phyloP scores from a whole-genome alignment of 179 eudicot genomes.

The Carnegiea gigantea region DNA sequence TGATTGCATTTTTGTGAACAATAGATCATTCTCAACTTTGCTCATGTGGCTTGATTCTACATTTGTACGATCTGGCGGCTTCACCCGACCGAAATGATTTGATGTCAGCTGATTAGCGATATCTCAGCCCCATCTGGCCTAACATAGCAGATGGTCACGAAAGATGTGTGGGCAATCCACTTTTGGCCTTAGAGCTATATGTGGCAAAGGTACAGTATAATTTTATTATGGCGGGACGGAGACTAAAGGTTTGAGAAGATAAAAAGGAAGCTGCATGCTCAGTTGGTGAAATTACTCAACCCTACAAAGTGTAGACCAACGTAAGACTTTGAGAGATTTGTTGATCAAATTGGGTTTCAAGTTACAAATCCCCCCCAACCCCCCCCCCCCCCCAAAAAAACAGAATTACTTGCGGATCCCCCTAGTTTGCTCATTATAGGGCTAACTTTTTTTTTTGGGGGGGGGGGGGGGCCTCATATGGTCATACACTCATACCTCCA shows the following conservation, averaged over 20 bases:
- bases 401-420: too few species aligned
- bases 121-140: background rate
- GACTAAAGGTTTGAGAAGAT: background rate
- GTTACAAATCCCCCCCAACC: background rate
- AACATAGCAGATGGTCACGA: background rate
- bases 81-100: background rate
- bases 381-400: too few species aligned
- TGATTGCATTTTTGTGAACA: background rate
- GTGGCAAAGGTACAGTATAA: background rate
- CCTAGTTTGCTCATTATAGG: too few species aligned
- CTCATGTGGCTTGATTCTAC: background rate
- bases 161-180: background rate
- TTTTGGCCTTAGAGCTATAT: background rate
- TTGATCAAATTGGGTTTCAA: background rate
- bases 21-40: background rate
- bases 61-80: background rate
- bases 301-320: background rate
- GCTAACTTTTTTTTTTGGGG: too few species aligned
- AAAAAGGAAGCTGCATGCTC: constrained; percentile 1
- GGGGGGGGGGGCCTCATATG: too few species aligned
- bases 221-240: background rate
- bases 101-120: background rate
- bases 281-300: background rate
- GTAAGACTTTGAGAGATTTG: background rate
- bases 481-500: too few species aligned